Evolutionary conservation across 345 rosid genomes (phyloP).

Genomic region (Eucalyptus marginata): DNA sequence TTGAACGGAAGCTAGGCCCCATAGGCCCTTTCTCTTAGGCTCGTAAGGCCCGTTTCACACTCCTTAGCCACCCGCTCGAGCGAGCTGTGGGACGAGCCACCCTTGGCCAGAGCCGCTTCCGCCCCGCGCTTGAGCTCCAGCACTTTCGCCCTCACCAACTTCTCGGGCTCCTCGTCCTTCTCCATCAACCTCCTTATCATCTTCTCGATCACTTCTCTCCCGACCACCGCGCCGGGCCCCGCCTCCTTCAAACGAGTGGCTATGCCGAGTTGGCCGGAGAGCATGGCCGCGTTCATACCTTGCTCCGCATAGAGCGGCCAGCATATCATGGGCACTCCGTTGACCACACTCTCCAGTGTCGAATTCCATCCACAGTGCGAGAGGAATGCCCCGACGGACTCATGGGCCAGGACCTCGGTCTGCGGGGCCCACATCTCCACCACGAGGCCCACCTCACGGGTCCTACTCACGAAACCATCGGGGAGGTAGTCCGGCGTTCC

Average conservation of each 20-base stretch:
- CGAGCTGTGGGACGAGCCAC: constrained; percentile 25
- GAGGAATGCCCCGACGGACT: constrained; percentile 52
- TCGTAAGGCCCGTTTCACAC: background rate
- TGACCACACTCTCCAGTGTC: constrained; percentile 36
- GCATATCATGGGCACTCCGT: constrained; percentile 51
- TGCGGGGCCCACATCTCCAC: constrained; percentile 59
- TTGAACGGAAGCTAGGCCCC: background rate
- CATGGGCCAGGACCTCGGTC: constrained; percentile 38
- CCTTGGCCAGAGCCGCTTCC: constrained; percentile 13
- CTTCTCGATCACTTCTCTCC: constrained; percentile 29
- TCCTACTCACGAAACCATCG: constrained; percentile 38
- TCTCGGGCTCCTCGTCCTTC: constrained; percentile 3
- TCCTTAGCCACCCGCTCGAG: constrained; percentile 13
- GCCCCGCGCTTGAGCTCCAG: constrained; percentile 13
- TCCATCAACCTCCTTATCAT: constrained; percentile 25
- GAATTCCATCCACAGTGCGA: constrained; percentile 80
- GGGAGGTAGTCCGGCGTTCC: constrained; percentile 17
- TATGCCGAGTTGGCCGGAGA: constrained; percentile 25
- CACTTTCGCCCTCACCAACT: constrained; percentile 9
- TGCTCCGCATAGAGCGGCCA: constrained; percentile 79
- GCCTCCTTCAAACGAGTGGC: constrained; percentile 17
- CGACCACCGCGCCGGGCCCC: background rate
- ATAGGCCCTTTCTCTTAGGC: background rate
- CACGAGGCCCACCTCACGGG: constrained; percentile 16
- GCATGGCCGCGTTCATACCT: constrained; percentile 47